These are phyloP conservation scores for Talaromyces sp. DNA, from an alignment of 2,329 filamentous ascomycete species.

Conservation along the genomic window DNA sequence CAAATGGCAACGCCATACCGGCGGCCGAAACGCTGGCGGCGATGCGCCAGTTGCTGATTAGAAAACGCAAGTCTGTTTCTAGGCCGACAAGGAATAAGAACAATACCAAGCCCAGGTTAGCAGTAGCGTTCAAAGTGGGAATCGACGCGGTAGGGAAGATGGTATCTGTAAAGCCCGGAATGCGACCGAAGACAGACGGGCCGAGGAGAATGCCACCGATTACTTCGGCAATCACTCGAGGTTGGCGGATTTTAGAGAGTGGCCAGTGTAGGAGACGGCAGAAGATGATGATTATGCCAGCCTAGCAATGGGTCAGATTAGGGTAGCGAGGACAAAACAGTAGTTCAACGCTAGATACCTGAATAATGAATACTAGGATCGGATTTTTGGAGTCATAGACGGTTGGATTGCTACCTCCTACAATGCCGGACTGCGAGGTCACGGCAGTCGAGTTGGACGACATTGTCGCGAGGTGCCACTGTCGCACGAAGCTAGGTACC, in stretches of 20 bases:
- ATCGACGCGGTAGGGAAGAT: slow-evolving; percentile 76
- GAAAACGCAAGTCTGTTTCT: slow-evolving; percentile 75
- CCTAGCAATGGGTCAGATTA: slow-evolving; percentile 38
- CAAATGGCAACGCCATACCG: slow-evolving; percentile 80
- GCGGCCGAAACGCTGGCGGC: slow-evolving; percentile 71
- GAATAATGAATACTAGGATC: slow-evolving; percentile 71
- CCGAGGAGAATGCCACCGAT: slow-evolving; percentile 80
- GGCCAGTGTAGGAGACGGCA: slow-evolving; percentile 72
- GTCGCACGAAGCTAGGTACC: neutral
- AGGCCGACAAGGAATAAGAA: slow-evolving; percentile 86
- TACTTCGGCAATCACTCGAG: slow-evolving; percentile 78
- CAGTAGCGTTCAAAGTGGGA: slow-evolving; percentile 68
- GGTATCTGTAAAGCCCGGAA: slow-evolving; percentile 67
- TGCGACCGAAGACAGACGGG: slow-evolving; percentile 81
- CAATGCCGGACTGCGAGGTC: slow-evolving; percentile 60
- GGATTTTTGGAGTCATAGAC: slow-evolving; percentile 66
- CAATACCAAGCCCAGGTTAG: slow-evolving; percentile 76
- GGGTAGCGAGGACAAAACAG: neutral
- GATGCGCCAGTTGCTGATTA: slow-evolving; percentile 74
- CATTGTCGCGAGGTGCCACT: neutral
- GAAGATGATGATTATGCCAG: slow-evolving; percentile 68
- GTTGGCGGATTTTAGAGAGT: slow-evolving; percentile 70
- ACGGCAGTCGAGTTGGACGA: slow-evolving; percentile 30
- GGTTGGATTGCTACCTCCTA: slow-evolving; percentile 66
- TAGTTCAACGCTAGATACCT: slow-evolving; percentile 37